Percentiles rank a stretch among this genome's conserved stretches.
These are phyloP conservation scores for Teratosphaeria epicoccoides DNA, from an alignment of 2,329 filamentous ascomycete genomes.

Conservation along the genomic window DNA sequence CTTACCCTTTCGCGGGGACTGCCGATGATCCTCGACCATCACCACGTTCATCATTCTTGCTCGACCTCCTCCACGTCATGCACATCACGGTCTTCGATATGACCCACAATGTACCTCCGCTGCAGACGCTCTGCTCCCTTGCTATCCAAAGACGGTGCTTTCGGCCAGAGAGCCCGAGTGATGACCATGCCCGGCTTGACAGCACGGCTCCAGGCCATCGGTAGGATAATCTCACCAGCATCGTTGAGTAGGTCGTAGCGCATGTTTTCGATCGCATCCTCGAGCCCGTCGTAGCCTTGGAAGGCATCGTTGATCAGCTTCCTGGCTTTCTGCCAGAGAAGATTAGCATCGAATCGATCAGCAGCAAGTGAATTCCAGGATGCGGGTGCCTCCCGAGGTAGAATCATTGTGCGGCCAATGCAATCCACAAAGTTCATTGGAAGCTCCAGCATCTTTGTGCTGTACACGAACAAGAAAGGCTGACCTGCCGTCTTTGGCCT, in stretches of 20 bases:
- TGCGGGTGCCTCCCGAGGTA: background rate
- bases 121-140: background rate
- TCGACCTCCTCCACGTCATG: too few species aligned
- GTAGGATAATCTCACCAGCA: background rate
- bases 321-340: background rate
- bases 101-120: too few species aligned
- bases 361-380: background rate
- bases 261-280: background rate
- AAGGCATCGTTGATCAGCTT: background rate
- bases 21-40: too few species aligned
- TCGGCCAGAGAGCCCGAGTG: background rate
- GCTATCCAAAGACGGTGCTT: background rate
- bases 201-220: background rate
- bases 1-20: too few species aligned
- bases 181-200: background rate
- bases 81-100: too few species aligned
- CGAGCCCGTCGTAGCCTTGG: background rate
- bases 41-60: too few species aligned
- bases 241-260: background rate
- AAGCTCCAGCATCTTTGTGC: background rate
- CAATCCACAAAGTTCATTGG: background rate
- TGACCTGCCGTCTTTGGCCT: background rate
- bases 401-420: background rate
- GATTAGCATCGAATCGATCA: background rate
- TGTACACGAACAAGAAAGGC: background rate